A percentile compares a stretch with the other conserved stretches of the same genome.
Evolutionary conservation across 768 basidiomycete species (phyloP).

Genomic region (button mushroom (Agaricus bisporus)): DNA sequence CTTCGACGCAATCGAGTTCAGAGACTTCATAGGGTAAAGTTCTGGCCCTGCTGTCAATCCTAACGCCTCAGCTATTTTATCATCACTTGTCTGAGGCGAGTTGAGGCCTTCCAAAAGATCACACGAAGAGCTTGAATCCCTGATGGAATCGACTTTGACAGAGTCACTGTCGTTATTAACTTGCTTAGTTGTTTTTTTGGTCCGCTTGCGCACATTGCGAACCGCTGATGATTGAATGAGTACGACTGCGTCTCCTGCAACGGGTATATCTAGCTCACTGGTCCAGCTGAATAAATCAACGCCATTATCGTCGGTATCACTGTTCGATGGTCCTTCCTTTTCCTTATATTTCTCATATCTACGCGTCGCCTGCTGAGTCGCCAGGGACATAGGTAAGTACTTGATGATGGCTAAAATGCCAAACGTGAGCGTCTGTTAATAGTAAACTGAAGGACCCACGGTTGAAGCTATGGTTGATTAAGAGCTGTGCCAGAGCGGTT

Average conservation of each 20-base stretch:
- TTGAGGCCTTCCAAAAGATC: conserved; percentile 12
- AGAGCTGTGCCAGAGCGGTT: conserved; percentile 39
- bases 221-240: conserved; percentile 19
- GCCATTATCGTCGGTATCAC: conserved; percentile 15
- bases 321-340: conserved; percentile 8
- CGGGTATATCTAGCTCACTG: conserved; percentile 18
- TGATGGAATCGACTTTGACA: conserved; percentile 23
- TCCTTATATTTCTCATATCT: conserved; percentile 29
- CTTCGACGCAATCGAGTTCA: conserved; percentile 1
- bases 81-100: conserved; percentile 11
- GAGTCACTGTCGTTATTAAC: conserved; percentile 24
- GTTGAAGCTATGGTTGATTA: conserved; percentile 31
- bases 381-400: conserved; percentile 58
- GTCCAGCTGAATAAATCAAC: conserved; percentile 31
- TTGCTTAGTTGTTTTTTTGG: conserved; percentile 21
- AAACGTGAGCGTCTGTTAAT: background rate
- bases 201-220: conserved; percentile 29
- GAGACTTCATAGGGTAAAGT: conserved; percentile 5
- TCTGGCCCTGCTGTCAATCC: conserved; percentile 8
- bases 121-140: conserved; percentile 14
- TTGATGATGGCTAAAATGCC: conserved; percentile 36
- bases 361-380: conserved; percentile 47
- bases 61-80: conserved; percentile 14
- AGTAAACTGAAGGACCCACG: conserved; percentile 24
- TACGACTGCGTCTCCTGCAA: background rate